Base-by-base conservation (phyloP, 352 stramenopile genomes). In the Hyaloperonospora arabidopsidis region DNA sequence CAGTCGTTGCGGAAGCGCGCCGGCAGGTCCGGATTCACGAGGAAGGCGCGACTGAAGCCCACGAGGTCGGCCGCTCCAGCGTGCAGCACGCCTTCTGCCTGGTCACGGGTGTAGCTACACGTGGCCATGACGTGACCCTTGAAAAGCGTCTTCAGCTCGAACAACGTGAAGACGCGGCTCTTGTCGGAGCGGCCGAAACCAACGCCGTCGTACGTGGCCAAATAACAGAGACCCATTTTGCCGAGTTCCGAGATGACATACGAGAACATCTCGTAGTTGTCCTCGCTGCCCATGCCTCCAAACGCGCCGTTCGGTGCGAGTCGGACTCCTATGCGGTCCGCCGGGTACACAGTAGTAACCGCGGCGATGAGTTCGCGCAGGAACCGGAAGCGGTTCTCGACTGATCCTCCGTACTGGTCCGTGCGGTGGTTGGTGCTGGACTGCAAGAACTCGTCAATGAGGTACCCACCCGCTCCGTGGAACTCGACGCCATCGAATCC, bases 401-500 rank as follows among this genome's bases (percentile, higher is more conserved):
- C 68, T 44, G 63, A 85, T 19, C 87, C 86, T 12, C 86, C 87
- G 52, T 95, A 96, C 52, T 85, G 61, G 51, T 68, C 60, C 23
- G 60, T 58, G 25, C 60, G 60, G 19, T 64, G 60, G 43, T 68
- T 68, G n/a, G 70, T 95, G 69, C 28, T 53, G 13, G 63, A 70
- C 57, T 91, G 73, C 25, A 97, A 57, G 63, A 96, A 96, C 61
- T 95, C 68, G 57, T 96, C 86, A 47, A 97, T 62, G 23, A 97
- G 65, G 51, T 97, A 97, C 1, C 89, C 91, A 52, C 97, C 95
- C 4, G 84, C 90, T 10, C 22, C 59, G 64, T 97, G 91, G 88
- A 68, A 34, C 40, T 68, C 61, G 2, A 68, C 61, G 12, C 61
- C 61, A 11, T 68, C 61, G 17, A 68, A 97, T 13, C 89, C 89